These are phyloP conservation scores for Hansenula sp. DNA, from an alignment of 1,139 yeast genomes.

Conservation along the genomic window DNA sequence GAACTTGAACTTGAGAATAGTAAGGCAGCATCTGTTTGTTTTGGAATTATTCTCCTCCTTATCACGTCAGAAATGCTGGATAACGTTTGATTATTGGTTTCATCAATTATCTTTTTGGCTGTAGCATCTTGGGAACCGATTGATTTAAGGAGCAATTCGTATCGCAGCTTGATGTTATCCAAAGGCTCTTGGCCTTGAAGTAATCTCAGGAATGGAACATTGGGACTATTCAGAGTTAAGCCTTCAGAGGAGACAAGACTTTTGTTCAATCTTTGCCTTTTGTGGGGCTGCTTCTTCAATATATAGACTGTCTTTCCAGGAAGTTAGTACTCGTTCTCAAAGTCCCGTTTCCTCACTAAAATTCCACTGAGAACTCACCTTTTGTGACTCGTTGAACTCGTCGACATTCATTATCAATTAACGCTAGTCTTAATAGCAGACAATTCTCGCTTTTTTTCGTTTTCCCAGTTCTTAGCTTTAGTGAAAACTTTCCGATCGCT, in stretches of 20 bases:
- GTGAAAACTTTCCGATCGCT: too few relatives aligned
- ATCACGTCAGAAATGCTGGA: constrained; percentile 9
- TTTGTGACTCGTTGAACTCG: constrained; percentile 13
- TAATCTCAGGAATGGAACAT: constrained; percentile 34
- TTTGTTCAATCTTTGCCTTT: constrained; percentile 6
- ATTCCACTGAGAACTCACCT: constrained; percentile 6
- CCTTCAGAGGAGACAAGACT: constrained; percentile 15
- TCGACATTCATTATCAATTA: constrained; percentile 5
- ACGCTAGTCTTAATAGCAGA: too few relatives aligned
- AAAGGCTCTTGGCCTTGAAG: constrained; percentile 39
- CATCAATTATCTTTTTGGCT: constrained; percentile 14
- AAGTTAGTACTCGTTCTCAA: background rate
- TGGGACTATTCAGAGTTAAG: background rate
- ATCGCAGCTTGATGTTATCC: constrained; percentile 33
- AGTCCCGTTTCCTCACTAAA: background rate
- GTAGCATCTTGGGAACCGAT: constrained; percentile 17
- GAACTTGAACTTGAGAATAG: constrained; percentile 52
- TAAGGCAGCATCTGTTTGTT: constrained; percentile 32
- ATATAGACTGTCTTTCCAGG: constrained; percentile 12
- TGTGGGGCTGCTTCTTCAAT: constrained; percentile 6
- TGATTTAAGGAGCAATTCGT: constrained; percentile 33
- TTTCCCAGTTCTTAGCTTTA: too few relatives aligned
- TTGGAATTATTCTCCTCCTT: constrained; percentile 4
- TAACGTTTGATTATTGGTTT: constrained; percentile 11
- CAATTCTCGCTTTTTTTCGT: too few relatives aligned